Evolutionary conservation across 2,329 filamentous ascomycete species (phyloP), one percentile per base, ranked within the genome.

Genomic region (Byssoonygena ceratinophila): DNA sequence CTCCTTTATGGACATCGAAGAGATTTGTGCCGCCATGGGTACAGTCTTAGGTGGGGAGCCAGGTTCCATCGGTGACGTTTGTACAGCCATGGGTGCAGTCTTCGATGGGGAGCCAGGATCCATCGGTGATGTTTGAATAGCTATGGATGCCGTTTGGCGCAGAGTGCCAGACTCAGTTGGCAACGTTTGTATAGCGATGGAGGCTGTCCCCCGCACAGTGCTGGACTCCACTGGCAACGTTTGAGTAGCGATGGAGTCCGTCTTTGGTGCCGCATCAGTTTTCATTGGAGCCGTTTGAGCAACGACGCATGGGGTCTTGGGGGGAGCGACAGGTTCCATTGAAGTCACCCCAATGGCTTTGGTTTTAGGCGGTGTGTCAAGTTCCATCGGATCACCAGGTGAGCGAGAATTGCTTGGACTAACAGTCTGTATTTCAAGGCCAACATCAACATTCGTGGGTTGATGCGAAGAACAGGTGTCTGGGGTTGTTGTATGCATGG

Each of bases 81-180:
- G n/a, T n/a, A n/a, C n/a, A 5, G 34, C 49, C 16, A 37, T 34
- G 36, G 45, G 54, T 23, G 22, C 47, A 4, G 32, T 46, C 31
- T n/a, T 45, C 9, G 50, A 18, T 16, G 8, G 7, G 5, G 34
- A 12, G 32, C 8, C 34, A 37, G 34, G 4, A 7, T 11, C 5
- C 14, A 36, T 22, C n/a, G 55, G 53, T 20, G 50, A 50, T 6
- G 53, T 54, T 31, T 55, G 51, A 1, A 29, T 54, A 9, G 34
- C 49, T 16, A 37, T 23, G 34, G 45, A 55, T 16, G n/a, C 40
- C n/a, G n/a, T n/a, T n/a, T n/a, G n/a, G n/a, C n/a, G n/a, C n/a
- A n/a, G n/a, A n/a, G n/a, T n/a, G n/a, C n/a, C n/a, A n/a, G n/a
- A n/a, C n/a, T n/a, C n/a, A n/a, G n/a, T n/a, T n/a, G n/a, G n/a